Conservation (phyloP, 345 rosid species). For the Corymbia maculata region DNA sequence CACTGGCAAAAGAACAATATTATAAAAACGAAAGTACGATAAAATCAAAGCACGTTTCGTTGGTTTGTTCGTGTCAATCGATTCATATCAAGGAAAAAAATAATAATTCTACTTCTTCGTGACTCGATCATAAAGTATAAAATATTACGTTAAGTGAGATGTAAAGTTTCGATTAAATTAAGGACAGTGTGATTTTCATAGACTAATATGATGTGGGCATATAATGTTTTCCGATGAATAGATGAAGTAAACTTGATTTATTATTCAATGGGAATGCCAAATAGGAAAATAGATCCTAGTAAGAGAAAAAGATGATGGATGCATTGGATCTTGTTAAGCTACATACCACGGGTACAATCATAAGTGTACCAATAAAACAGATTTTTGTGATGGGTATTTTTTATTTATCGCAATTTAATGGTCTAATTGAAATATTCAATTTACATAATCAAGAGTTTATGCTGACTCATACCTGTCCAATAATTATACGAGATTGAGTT, state of each 20-base stretch:
- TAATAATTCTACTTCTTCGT: neutral
- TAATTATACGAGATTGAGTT: accelerated
- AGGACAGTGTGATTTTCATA: neutral
- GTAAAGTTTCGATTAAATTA: neutral
- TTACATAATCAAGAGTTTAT: accelerated
- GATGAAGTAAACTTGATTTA: neutral
- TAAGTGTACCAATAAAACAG: accelerated
- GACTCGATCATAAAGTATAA: neutral
- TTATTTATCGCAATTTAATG: accelerated
- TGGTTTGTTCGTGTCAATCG: neutral
- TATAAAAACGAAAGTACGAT: neutral
- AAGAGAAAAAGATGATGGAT: neutral
- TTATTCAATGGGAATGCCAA: neutral
- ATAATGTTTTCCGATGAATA: neutral
- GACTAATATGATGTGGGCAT: neutral
- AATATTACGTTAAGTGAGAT: neutral
- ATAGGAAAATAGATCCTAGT: neutral
- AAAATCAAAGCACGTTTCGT: neutral
- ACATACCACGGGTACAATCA: neutral
- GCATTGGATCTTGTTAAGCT: neutral
- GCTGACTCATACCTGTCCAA: accelerated
- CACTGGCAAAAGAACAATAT: neutral
- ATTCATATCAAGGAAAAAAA: accelerated
- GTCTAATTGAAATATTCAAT: neutral
- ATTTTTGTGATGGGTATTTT: accelerated